phyloP scores from a whole-genome alignment of 1,139 yeast genomes.

The Debaryomycetaceae sp. region DNA sequence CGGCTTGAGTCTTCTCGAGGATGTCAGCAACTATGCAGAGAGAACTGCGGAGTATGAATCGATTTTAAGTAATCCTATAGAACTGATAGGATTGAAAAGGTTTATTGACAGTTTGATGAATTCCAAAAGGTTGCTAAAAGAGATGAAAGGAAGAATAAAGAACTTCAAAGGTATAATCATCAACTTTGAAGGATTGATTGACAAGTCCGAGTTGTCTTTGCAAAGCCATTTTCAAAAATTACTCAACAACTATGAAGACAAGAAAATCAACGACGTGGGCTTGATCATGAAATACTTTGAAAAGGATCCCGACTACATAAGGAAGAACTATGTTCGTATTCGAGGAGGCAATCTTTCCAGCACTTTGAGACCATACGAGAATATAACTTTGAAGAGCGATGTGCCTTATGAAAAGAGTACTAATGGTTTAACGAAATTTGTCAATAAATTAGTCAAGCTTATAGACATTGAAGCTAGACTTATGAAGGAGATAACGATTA shows the following conservation, averaged over 20 bases:
- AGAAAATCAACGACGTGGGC: conserved; percentile 19
- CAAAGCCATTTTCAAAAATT: conserved; percentile 30
- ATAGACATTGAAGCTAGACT: conserved; percentile 48
- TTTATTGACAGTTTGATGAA: conserved; percentile 37
- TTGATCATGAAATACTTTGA: conserved; percentile 46
- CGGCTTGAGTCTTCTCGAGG: conserved; percentile 57
- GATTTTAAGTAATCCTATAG: conserved; percentile 36
- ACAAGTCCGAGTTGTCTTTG: conserved; percentile 43
- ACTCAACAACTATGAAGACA: conserved; percentile 7
- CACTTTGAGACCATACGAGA: conserved; percentile 30
- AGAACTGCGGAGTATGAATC: conserved; percentile 53
- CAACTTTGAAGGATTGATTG: conserved; percentile 44
- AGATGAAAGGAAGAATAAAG: conserved; percentile 37
- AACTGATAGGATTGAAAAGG: conserved; percentile 33
- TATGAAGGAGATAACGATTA: conserved; percentile 25
- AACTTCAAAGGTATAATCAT: conserved; percentile 49
- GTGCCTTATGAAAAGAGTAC: conserved; percentile 59
- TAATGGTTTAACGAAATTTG: conserved; percentile 56
- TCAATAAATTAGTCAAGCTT: conserved; percentile 48
- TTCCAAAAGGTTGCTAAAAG: conserved; percentile 30
- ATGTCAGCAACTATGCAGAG: conserved; percentile 64
- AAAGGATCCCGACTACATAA: conserved; percentile 22
- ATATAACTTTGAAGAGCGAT: conserved; percentile 30
- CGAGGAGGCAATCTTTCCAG: conserved; percentile 45
- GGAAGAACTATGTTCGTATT: conserved; percentile 41